Base-by-base conservation (phyloP, 1,139 yeast species). In the Hansenula sp. region DNA sequence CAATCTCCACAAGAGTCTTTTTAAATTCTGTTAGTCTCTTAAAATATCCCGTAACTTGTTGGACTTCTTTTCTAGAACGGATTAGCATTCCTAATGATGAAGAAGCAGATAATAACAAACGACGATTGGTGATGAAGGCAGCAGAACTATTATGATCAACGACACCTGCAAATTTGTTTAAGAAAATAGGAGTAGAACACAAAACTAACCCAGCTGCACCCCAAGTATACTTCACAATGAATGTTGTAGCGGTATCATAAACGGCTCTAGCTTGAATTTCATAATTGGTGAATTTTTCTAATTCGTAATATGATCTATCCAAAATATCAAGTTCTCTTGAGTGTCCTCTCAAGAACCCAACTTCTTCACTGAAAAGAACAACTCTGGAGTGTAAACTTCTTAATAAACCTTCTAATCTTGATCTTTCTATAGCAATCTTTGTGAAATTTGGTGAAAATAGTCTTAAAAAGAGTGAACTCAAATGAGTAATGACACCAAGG, bases 391-490 rank as follows among this genome's bases (percentile, higher is more conserved):
- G 97, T 27, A 85, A 75, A 20, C 84, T 76, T 52, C 96, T 78
- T 51, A 88, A 82, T 56, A 85, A 83, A 45, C 96, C 95, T 62
- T 90, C 97, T 40, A 88, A 68, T 38, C 79, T 76, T 13, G 96
- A 92, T 56, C 82, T 80, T 47, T 81, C 80, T 39, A 88, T 73
- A 1, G 95, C 88, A 41, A 87, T 69, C 56, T 76, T 83, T 22
- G 96, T 94, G 58, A 90, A 90, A 37, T 95, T 95, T 9, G 97
- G 97, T 12, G 96, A 86, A 52, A 89, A 77, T 42, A 85, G 68
- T 50, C 84, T 73, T 50, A 90, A 67, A 34, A 84, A 68, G 36
- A 81, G 71, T 3, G 96, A 88, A 16, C 96, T 86, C 29, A 84
- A 65, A 57, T 88, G 94, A 5, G 95, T 89, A 45, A 90, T 69